Evolutionary conservation across 176 grass and related monocot species (phyloP).

Genomic region (Aegilops bicornis): DNA sequence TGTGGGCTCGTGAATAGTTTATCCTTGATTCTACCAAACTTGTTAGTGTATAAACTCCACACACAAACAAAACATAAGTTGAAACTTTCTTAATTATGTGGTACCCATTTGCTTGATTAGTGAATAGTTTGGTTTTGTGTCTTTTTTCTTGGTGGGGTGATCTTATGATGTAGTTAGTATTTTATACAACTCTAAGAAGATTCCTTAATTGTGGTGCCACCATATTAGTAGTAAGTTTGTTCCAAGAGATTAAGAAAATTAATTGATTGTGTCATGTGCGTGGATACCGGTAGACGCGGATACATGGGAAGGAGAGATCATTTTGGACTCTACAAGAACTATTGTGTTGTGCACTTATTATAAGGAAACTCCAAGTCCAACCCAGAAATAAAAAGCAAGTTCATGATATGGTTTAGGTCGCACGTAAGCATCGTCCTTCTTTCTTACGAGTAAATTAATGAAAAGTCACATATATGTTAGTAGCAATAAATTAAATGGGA

Average conservation of each 20-base stretch:
- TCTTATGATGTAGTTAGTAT: not conserved
- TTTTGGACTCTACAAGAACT: constrained; percentile 26
- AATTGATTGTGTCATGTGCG: not conserved
- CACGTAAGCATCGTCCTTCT: not conserved
- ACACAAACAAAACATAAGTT: not conserved
- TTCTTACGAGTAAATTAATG: constrained; percentile 30
- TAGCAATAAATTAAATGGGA: constrained; percentile 38
- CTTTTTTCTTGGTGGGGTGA: no score
- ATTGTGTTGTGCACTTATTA: constrained; percentile 37
- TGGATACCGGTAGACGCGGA: not conserved
- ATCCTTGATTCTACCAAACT: constrained; percentile 25
- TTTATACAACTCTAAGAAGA: not conserved
- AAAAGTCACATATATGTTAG: constrained; percentile 20
- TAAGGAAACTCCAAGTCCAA: constrained; percentile 25
- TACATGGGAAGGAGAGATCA: not conserved
- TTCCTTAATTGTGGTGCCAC: not conserved
- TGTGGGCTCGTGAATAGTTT: not conserved
- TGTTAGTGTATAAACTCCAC: not conserved
- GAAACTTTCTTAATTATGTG: not conserved
- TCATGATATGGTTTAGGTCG: constrained; percentile 22
- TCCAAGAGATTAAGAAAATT: not conserved
- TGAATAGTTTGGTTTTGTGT: not conserved
- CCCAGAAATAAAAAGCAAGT: constrained; percentile 5
- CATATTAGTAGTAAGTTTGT: not conserved
- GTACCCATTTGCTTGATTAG: not conserved